Conservation (phyloP, 78 protist genomes). For the Dictyostelium capitatum region DNA sequence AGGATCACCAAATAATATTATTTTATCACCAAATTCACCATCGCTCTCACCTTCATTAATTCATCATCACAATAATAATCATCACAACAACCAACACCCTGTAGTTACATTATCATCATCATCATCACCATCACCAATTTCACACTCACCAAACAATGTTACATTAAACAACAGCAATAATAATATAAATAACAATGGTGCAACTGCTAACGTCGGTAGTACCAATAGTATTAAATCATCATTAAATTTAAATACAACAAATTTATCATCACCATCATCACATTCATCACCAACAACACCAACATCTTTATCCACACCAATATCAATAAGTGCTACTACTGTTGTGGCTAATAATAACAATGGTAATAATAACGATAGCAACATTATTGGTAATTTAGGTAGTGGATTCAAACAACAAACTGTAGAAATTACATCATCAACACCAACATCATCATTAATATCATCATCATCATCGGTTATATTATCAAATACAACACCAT, state of each 20-base stretch:
- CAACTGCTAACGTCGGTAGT: neutral
- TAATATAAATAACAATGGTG: neutral
- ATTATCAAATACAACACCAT: neutral
- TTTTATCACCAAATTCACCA: slow-evolving; percentile 15
- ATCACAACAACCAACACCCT: neutral
- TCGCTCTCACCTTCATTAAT: neutral
- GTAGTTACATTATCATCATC: slow-evolving; percentile 5
- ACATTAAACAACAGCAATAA: neutral
- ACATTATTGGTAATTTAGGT: neutral
- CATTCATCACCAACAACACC: neutral
- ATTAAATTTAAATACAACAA: neutral
- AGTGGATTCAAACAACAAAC: neutral
- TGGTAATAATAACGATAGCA: neutral
- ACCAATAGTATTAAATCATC: neutral
- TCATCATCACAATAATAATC: neutral
- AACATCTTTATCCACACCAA: slow-evolving; percentile 11
- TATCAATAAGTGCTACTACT: slow-evolving; percentile 15
- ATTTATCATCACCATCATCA: neutral
- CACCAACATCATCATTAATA: neutral
- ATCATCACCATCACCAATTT: neutral
- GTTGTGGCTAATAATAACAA: slow-evolving; percentile 40
- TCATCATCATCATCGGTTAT: neutral
- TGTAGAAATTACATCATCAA: neutral
- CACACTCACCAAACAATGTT: neutral
- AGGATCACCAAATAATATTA: slow-evolving; percentile 22